Evolutionary conservation across 2,329 filamentous ascomycete genomes (phyloP).

Genomic region (Penicillium frequentans): DNA sequence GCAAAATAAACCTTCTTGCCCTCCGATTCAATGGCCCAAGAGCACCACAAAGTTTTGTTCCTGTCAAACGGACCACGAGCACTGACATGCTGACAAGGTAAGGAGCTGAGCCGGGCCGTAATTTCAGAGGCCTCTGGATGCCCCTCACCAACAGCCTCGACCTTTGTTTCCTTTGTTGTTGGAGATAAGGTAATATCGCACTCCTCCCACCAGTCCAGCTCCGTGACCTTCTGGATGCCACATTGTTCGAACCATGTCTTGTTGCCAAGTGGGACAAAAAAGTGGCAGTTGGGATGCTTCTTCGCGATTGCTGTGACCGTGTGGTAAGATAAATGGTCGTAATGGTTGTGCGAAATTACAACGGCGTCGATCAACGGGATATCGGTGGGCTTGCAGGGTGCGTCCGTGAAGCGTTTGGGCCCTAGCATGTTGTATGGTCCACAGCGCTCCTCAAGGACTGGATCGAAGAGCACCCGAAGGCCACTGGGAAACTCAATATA

Average conservation of each 20-base stretch:
- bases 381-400: slow-evolving; percentile 74
- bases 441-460: slow-evolving; percentile 87
- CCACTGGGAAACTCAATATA: slow-evolving; percentile 87
- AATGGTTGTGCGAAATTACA: slow-evolving; percentile 86
- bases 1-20: slow-evolving; percentile 82
- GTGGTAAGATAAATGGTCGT: slow-evolving; percentile 82
- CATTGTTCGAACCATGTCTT: slow-evolving; percentile 74
- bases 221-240: slow-evolving; percentile 75
- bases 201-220: slow-evolving; percentile 95
- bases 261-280: slow-evolving; percentile 82
- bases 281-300: slow-evolving; percentile 75
- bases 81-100: slow-evolving; percentile 82
- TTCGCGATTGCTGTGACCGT: slow-evolving; percentile 70
- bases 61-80: slow-evolving; percentile 69
- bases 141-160: slow-evolving; percentile 28
- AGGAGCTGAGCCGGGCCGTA: slow-evolving; percentile 69
- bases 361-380: slow-evolving; percentile 62
- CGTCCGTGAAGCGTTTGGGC: slow-evolving; percentile 75
- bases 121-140: slow-evolving; percentile 50
- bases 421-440: slow-evolving; percentile 70
- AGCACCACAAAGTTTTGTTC: slow-evolving; percentile 79
- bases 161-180: slow-evolving; percentile 24
- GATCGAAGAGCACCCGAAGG: slow-evolving; percentile 86
- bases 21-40: slow-evolving; percentile 75
- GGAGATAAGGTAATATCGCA: slow-evolving; percentile 66